Conservation (phyloP, 495 filamentous ascomycete species). For the Beverwykella pulmonaria region DNA sequence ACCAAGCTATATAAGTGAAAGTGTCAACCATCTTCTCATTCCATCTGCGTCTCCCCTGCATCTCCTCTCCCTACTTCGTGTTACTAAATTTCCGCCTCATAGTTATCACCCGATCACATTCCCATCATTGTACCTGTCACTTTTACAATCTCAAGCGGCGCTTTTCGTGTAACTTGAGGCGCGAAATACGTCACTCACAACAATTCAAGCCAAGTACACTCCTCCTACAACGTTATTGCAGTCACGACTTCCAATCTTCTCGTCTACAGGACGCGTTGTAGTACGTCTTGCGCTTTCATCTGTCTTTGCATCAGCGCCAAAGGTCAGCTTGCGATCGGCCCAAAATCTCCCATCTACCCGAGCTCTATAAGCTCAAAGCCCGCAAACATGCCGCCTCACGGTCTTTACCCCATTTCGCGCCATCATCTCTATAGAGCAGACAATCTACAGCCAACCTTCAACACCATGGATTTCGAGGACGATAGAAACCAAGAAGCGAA, state of each 20-base stretch:
- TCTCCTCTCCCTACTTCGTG: too few relatives aligned
- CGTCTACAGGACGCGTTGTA: background rate
- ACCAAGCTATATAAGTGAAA: too few relatives aligned
- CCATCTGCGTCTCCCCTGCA: too few relatives aligned
- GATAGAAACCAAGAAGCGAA: background rate
- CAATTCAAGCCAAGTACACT: background rate
- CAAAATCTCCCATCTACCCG: too few relatives aligned
- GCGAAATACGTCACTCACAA: background rate
- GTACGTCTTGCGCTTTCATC: background rate
- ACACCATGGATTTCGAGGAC: conserved; percentile 14
- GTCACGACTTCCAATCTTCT: background rate
- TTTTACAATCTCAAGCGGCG: background rate
- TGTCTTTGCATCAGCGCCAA: background rate
- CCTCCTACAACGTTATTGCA: background rate
- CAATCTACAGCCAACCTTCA: background rate
- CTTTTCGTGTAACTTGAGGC: background rate
- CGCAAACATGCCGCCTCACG: conserved; percentile 16
- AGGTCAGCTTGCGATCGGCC: too few relatives aligned
- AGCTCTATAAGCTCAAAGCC: background rate
- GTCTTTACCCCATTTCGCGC: conserved; percentile 13
- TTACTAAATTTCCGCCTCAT: too few relatives aligned
- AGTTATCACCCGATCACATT: too few relatives aligned
- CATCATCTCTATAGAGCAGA: conserved; percentile 16
- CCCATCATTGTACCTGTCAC: background rate
- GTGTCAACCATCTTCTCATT: too few relatives aligned